Percentiles rank a stretch among this genome's conserved stretches.
These are phyloP conservation scores for Mimosa bimucronata DNA, from an alignment of 306 rosid species.

Conservation along the genomic window DNA sequence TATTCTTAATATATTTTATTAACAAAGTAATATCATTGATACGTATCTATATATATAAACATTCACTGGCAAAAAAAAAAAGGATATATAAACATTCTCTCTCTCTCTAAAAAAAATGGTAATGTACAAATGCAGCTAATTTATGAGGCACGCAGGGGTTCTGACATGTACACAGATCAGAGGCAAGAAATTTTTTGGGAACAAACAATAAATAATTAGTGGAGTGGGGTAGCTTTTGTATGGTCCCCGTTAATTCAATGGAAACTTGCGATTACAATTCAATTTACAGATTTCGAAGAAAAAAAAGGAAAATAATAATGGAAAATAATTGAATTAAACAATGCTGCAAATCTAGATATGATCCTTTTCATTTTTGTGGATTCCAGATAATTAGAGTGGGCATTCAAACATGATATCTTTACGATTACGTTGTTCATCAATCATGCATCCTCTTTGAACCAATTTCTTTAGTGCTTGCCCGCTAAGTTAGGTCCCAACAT, in stretches of 20 bases:
- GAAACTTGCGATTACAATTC: background rate
- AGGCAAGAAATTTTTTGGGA: background rate
- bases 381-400: background rate
- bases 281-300: background rate
- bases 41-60: background rate
- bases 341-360: background rate
- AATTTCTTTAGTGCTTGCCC: background rate
- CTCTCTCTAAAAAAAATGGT: background rate
- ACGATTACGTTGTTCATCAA: background rate
- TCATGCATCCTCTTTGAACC: background rate
- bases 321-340: background rate
- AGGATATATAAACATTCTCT: background rate
- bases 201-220: background rate
- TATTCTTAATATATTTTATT: too few relatives aligned
- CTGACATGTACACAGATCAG: background rate
- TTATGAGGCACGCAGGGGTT: conserved; percentile 6
- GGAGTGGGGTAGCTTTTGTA: background rate
- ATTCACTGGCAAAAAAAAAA: too few relatives aligned
- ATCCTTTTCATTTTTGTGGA: background rate
- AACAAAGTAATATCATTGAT: too few relatives aligned
- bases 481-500: background rate
- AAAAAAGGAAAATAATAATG: too few relatives aligned
- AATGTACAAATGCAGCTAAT: background rate
- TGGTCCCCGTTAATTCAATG: background rate
- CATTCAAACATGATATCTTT: background rate